Percentiles rank a stretch among this genome's conserved stretches.
Conservation (phyloP, 2,329 filamentous ascomycete genomes). For the Clarireedia monteithiana region DNA sequence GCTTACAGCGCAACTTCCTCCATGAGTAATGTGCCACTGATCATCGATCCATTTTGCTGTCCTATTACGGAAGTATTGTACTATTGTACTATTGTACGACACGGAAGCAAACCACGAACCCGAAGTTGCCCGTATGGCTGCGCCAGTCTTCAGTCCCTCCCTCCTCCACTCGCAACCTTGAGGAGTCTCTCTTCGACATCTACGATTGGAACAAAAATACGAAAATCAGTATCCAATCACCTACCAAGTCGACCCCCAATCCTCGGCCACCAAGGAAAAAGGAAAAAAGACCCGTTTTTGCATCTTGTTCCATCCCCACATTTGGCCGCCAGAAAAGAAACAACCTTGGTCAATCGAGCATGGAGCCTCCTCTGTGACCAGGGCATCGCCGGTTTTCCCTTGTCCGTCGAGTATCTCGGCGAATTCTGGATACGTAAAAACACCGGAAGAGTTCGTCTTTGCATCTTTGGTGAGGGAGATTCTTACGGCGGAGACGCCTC, state of each 20-base stretch:
- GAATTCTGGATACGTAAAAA: conserved; percentile 9
- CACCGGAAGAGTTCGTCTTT: conserved; percentile 1
- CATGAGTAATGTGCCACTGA: neutral
- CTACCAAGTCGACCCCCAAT: neutral
- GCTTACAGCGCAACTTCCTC: neutral
- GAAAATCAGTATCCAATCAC: neutral
- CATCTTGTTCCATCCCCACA: neutral
- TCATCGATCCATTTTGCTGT: neutral
- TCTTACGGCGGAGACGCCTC: too few species aligned
- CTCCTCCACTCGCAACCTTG: too few species aligned
- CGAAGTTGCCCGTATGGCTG: neutral
- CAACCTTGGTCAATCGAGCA: neutral
- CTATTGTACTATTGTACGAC: neutral
- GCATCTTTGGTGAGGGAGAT: too few species aligned
- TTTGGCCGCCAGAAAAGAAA: neutral
- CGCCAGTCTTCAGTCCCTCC: too few species aligned
- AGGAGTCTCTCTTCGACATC: too few species aligned
- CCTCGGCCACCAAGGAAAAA: neutral
- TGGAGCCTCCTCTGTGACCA: neutral
- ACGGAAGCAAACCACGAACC: neutral
- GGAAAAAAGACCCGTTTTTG: neutral
- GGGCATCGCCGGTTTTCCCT: neutral
- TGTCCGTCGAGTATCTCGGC: neutral
- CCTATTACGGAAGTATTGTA: neutral
- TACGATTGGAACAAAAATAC: neutral